These are phyloP conservation scores for Apiotrichum mycotoxinovorans DNA, from an alignment of 1,284 basidiomycete species.

Conservation along the genomic window DNA sequence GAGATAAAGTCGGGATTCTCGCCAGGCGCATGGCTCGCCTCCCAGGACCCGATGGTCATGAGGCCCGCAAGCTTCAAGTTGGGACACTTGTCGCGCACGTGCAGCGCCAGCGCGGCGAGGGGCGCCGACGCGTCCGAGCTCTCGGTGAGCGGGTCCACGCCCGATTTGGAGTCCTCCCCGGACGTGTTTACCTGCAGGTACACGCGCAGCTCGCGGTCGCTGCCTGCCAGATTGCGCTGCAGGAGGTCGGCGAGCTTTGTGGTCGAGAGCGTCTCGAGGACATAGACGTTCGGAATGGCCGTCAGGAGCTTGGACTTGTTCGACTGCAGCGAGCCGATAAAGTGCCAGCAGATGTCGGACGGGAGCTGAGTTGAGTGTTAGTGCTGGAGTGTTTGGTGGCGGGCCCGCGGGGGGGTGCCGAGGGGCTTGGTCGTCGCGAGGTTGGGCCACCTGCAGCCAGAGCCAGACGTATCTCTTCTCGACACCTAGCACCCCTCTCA, in stretches of 20 bases:
- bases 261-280: slow-evolving; percentile 87
- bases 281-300: slow-evolving; percentile 78
- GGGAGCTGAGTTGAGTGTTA: slow-evolving; percentile 67
- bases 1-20: slow-evolving; percentile 79
- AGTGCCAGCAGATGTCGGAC: slow-evolving; percentile 86
- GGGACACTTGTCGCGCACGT: slow-evolving; percentile 71
- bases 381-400: neutral
- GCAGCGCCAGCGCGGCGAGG: slow-evolving; percentile 64
- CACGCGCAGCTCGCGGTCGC: slow-evolving; percentile 60
- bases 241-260: slow-evolving; percentile 76
- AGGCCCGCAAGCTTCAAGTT: slow-evolving; percentile 73
- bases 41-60: slow-evolving; percentile 92
- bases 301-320: slow-evolving; percentile 94
- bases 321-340: slow-evolving; percentile 89
- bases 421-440: too few species aligned
- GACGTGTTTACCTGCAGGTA: slow-evolving; percentile 95
- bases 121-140: slow-evolving; percentile 48
- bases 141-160: slow-evolving; percentile 61
- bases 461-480: too few species aligned
- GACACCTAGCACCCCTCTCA: neutral
- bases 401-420: too few species aligned
- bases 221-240: slow-evolving; percentile 66
- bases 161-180: slow-evolving; percentile 83
- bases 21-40: slow-evolving; percentile 62
- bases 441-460: too few species aligned